Conservation (phyloP, 2,329 filamentous ascomycete species). For the Talaromyces funiculosus region DNA sequence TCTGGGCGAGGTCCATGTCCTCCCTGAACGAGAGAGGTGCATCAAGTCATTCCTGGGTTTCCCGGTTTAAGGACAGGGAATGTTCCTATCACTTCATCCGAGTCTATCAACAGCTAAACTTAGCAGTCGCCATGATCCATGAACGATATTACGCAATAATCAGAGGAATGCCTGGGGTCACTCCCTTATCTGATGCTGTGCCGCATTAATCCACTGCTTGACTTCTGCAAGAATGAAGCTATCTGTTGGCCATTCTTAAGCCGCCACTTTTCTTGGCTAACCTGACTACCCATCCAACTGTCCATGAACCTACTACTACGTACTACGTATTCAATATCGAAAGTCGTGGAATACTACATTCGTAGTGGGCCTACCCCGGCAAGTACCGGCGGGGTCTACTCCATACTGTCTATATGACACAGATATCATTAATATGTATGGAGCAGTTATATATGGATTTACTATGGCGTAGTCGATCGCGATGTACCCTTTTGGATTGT, state of each 20-base stretch:
- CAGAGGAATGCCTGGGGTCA: conserved; percentile 1
- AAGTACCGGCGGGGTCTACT: not conserved
- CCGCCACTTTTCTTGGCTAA: not conserved
- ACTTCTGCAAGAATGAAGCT: not conserved
- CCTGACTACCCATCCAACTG: not conserved
- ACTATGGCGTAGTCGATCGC: not conserved
- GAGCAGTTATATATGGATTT: not conserved
- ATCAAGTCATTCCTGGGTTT: conserved; percentile 8
- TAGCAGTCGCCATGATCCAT: not conserved
- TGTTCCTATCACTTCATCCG: not conserved
- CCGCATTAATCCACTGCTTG: not conserved
- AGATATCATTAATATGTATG: not conserved
- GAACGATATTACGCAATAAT: not conserved
- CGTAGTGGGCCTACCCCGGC: not conserved
- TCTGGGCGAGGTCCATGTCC: not conserved
- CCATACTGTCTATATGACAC: not conserved
- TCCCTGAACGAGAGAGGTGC: conserved; percentile 4
- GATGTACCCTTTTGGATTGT: not conserved
- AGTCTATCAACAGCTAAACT: not conserved
- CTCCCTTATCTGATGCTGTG: not conserved
- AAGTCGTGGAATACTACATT: not conserved
- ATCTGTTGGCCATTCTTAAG: not conserved
- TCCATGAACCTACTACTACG: no score
- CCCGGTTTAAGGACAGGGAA: conserved; percentile 7
- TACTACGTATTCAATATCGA: not conserved